phyloP scores from a whole-genome alignment of 2,329 filamentous ascomycete species.

The Colletotrichum cordylinicola region DNA sequence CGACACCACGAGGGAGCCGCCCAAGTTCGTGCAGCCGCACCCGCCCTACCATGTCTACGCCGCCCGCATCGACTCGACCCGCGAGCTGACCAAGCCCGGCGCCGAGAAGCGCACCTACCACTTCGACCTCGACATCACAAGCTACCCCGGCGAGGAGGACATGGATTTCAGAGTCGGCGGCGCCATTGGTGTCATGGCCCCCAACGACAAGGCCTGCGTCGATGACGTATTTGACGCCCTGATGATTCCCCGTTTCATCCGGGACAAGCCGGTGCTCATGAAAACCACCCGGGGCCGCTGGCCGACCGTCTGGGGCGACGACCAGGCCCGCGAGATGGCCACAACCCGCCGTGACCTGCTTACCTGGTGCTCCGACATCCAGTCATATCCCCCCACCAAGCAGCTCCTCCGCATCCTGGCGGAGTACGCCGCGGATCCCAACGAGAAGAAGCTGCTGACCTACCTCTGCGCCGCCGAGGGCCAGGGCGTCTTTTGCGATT shows the following conservation, averaged over 20 bases:
- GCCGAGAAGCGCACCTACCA: conserved; percentile 98
- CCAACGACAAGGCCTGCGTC: conserved; percentile 79
- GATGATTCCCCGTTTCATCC: conserved; percentile 79
- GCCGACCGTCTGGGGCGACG: conserved; percentile 98
- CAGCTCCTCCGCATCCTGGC: conserved; percentile 82
- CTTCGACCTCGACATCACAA: conserved; percentile 95
- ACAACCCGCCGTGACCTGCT: conserved; percentile 92
- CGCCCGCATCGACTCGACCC: conserved; percentile 82
- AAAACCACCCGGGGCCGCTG: conserved; percentile 84
- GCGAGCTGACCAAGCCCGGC: conserved; percentile 85
- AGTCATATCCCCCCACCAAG: conserved; percentile 92
- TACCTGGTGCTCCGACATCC: conserved; percentile 94
- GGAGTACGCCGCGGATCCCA: conserved; percentile 79
- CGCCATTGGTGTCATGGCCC: conserved; percentile 90
- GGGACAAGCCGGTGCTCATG: conserved; percentile 82
- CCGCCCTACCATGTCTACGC: conserved; percentile 91
- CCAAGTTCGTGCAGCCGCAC: conserved; percentile 91
- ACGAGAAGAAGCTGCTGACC: conserved; percentile 87
- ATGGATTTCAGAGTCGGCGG: conserved; percentile 97
- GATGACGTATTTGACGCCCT: conserved; percentile 86
- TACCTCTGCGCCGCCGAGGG: conserved; percentile 91
- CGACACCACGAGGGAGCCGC: conserved; percentile 74
- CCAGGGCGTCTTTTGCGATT: conserved; percentile 90
- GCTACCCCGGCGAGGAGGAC: conserved; percentile 84
- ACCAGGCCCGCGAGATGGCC: conserved; percentile 81